Conservation (phyloP, 345 rosid species). For the Cardamine occulta region DNA sequence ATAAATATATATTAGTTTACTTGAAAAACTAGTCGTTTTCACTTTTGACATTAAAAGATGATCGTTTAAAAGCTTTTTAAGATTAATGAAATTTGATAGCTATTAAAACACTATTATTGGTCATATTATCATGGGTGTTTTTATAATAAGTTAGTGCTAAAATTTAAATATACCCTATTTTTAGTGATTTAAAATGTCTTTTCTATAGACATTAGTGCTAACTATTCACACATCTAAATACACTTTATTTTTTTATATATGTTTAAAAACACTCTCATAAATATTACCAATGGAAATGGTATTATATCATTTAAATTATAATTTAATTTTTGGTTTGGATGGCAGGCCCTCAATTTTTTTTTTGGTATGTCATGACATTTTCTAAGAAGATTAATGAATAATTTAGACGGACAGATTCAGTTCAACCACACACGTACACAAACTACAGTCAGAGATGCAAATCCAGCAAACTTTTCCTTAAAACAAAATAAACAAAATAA, state of each 20-base stretch:
- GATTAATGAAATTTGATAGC: background rate
- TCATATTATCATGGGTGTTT: too few relatives aligned
- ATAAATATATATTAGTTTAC: background rate
- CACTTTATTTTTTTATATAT: too few relatives aligned
- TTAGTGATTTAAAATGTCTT: too few relatives aligned
- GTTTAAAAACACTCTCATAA: too few relatives aligned
- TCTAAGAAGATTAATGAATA: background rate
- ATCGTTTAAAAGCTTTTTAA: background rate
- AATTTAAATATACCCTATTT: too few relatives aligned
- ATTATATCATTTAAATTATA: background rate
- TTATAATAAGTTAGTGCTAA: too few relatives aligned
- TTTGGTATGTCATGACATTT: background rate
- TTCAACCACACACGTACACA: background rate
- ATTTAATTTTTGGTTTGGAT: background rate
- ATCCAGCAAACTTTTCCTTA: constrained; percentile 7
- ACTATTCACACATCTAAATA: too few relatives aligned
- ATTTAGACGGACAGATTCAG: background rate
- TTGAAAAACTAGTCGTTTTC: background rate
- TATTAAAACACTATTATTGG: too few relatives aligned
- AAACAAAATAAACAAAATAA: background rate
- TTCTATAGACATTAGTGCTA: too few relatives aligned
- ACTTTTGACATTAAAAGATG: background rate
- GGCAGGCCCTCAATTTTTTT: background rate
- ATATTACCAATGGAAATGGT: too few relatives aligned
- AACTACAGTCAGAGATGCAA: background rate